These are phyloP conservation scores for Penicillium mononematosum DNA, from an alignment of 495 filamentous ascomycete species.

Conservation along the genomic window DNA sequence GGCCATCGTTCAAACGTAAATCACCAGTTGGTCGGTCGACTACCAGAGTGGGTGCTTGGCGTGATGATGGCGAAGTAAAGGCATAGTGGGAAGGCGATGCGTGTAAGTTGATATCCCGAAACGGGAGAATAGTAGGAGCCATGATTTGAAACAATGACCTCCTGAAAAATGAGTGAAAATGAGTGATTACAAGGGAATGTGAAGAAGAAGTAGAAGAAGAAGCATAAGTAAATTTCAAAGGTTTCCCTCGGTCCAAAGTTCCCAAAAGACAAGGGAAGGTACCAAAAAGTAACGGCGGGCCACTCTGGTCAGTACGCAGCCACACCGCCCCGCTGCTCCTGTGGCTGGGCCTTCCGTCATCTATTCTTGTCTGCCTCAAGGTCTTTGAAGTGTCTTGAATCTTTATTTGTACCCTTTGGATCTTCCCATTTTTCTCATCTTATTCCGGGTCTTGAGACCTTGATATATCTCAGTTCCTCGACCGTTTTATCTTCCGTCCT, in stretches of 20 bases:
- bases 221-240: conserved; percentile 7
- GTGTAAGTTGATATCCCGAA: conserved; percentile 94
- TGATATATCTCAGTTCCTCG: conserved; percentile 3
- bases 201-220: not conserved
- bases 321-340: conserved; percentile 35
- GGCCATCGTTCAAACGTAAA: conserved; percentile 75
- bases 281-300: conserved; percentile 19
- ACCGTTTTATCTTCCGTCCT: conserved; percentile 7
- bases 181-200: conserved; percentile 6
- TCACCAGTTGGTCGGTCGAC: conserved; percentile 93
- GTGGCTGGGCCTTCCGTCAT: conserved; percentile 36
- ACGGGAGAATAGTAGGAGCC: conserved; percentile 66
- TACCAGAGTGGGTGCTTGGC: conserved; percentile 79
- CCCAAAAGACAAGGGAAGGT: conserved; percentile 7
- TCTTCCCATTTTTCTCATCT: not conserved
- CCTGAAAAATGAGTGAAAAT: conserved; percentile 7
- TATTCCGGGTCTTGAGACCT: not conserved
- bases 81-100: conserved; percentile 88
- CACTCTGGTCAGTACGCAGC: conserved; percentile 22
- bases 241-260: not conserved
- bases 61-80: conserved; percentile 93
- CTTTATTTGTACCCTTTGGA: conserved; percentile 4
- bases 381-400: conserved; percentile 10
- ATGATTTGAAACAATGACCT: conserved; percentile 37
- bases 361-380: conserved; percentile 26